phyloP scores from a whole-genome alignment of 1,139 yeast species.

The Pichia sp. region DNA sequence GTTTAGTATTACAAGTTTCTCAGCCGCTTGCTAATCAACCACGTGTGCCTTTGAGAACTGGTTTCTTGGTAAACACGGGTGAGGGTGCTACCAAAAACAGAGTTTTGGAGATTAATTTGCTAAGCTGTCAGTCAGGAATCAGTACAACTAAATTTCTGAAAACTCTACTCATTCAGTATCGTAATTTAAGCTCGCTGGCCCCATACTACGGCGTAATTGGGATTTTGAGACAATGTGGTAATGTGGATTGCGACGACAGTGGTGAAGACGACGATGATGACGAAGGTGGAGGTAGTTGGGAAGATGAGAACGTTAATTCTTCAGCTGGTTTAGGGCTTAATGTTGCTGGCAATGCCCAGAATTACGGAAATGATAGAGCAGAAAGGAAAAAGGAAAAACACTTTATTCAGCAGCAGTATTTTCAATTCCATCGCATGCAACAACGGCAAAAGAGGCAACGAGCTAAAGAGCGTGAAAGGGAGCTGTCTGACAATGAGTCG shows the following conservation, averaged over 20 bases:
- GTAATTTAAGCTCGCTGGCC: conserved; percentile 47
- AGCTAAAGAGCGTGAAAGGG: conserved; percentile 10
- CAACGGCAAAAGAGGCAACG: conserved; percentile 16
- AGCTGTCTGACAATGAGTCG: conserved; percentile 7
- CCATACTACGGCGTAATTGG: conserved; percentile 41
- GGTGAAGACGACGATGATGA: conserved; percentile 34
- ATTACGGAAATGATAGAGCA: background rate
- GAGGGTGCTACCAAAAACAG: conserved; percentile 28
- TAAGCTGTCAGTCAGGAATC: conserved; percentile 68
- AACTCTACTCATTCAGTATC: conserved; percentile 60
- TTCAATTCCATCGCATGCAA: conserved; percentile 20
- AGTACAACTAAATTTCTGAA: conserved; percentile 54
- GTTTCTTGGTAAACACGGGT: conserved; percentile 52
- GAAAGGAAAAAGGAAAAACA: conserved; percentile 29
- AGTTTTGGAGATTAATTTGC: conserved; percentile 53
- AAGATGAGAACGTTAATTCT: conserved; percentile 13
- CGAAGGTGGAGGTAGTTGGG: conserved; percentile 16
- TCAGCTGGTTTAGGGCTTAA: conserved; percentile 3
- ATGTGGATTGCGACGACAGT: conserved; percentile 36
- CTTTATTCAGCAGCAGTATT: conserved; percentile 18
- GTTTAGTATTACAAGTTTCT: conserved; percentile 56
- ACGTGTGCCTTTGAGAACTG: conserved; percentile 65
- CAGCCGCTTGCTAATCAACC: conserved; percentile 68
- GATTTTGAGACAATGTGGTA: conserved; percentile 19
- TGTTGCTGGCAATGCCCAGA: background rate